Percentiles rank a stretch among this genome's conserved stretches.
Conservation (phyloP, 768 basidiomycete species). For the Agrocybe pediades region DNA sequence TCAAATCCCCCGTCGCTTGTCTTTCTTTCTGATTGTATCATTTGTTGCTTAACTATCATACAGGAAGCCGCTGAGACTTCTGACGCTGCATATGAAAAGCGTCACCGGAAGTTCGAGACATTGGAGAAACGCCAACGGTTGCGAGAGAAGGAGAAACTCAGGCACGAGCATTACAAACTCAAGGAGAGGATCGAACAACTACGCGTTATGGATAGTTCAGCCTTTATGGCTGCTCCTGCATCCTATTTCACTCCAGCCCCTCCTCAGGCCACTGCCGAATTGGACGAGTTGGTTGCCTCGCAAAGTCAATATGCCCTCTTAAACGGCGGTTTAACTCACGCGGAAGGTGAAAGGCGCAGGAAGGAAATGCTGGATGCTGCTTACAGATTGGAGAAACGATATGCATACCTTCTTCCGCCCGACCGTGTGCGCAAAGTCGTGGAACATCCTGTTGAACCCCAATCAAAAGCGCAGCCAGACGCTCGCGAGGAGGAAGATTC, state of each 20-base stretch:
- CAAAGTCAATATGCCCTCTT: slow-evolving; percentile 33
- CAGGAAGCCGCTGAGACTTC: slow-evolving; percentile 70
- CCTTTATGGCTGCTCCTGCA: slow-evolving; percentile 66
- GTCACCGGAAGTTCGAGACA: slow-evolving; percentile 84
- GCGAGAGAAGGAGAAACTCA: slow-evolving; percentile 89
- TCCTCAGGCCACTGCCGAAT: slow-evolving; percentile 24
- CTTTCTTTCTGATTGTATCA: slow-evolving; percentile 10
- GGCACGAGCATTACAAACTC: slow-evolving; percentile 90
- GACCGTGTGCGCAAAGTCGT: slow-evolving; percentile 48
- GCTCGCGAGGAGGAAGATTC: slow-evolving; percentile 20
- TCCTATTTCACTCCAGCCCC: slow-evolving; percentile 52
- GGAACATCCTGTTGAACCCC: slow-evolving; percentile 20
- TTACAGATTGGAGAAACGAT: slow-evolving; percentile 66
- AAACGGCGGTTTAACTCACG: slow-evolving; percentile 38
- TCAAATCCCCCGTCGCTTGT: slow-evolving; percentile 8
- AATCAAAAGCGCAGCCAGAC: slow-evolving; percentile 8
- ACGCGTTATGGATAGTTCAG: slow-evolving; percentile 66
- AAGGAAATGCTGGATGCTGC: slow-evolving; percentile 77
- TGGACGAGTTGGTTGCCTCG: slow-evolving; percentile 19
- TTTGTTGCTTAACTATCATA: slow-evolving; percentile 5
- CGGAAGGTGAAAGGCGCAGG: slow-evolving; percentile 75
- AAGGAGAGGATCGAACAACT: slow-evolving; percentile 88
- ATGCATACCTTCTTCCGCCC: slow-evolving; percentile 71
- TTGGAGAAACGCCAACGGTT: slow-evolving; percentile 85
- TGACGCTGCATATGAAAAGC: slow-evolving; percentile 78